Conservation (phyloP, 129 eudicot genomes). For the Mikania micrantha region DNA sequence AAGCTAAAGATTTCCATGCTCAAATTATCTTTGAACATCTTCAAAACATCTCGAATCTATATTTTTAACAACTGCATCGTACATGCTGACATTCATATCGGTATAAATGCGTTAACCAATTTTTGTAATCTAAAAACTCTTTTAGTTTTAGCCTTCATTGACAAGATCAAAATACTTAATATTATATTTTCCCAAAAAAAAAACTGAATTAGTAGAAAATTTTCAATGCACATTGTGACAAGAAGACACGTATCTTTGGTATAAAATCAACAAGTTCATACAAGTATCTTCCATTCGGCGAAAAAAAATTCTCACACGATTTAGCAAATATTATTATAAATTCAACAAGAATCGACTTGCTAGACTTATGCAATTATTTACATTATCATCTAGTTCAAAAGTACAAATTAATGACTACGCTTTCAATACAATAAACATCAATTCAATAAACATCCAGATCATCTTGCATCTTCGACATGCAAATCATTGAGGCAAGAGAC, state of each 20-base stretch:
- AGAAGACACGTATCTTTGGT: not conserved
- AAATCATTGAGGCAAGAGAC: not conserved
- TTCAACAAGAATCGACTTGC: too few relatives aligned
- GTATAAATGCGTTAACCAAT: too few relatives aligned
- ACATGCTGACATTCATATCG: not conserved
- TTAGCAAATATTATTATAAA: not conserved
- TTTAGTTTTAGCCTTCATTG: too few relatives aligned
- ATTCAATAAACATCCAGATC: not conserved
- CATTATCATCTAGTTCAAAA: not conserved
- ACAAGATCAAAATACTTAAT: too few relatives aligned
- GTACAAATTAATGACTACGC: not conserved
- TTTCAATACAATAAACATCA: not conserved
- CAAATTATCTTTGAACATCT: not conserved
- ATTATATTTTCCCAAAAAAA: too few relatives aligned
- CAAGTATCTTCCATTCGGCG: not conserved
- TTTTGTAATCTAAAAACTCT: too few relatives aligned
- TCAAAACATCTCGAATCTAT: not conserved
- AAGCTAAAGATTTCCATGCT: not conserved
- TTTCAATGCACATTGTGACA: not conserved
- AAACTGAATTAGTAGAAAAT: too few relatives aligned
- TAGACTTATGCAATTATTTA: not conserved
- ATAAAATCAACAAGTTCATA: not conserved
- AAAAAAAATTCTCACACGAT: not conserved
- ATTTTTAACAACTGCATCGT: not conserved
- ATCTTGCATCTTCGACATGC: conserved; percentile 12